A percentile compares a stretch with the other conserved stretches of the same genome.
Evolutionary conservation across 2,329 filamentous ascomycete genomes (phyloP).

Genomic region (Curvularia spicifera): DNA sequence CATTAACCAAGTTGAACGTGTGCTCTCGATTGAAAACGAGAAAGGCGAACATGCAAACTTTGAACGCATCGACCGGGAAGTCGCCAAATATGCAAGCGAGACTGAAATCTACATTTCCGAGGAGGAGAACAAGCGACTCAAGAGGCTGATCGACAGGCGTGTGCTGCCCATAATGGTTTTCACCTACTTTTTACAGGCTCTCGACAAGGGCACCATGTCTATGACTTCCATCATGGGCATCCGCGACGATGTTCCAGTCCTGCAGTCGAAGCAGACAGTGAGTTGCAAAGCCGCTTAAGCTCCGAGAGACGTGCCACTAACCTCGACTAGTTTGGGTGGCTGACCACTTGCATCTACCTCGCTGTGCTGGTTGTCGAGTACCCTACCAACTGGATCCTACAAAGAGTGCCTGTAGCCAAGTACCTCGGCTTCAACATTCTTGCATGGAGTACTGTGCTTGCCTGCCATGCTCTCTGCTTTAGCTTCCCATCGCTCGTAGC

Average conservation of each 20-base stretch:
- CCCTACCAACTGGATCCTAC: conserved; percentile 70
- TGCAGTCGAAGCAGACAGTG: conserved; percentile 38
- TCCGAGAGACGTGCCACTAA: conserved; percentile 7
- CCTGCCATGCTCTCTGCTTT: conserved; percentile 65
- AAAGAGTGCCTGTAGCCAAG: conserved; percentile 70
- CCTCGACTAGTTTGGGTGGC: conserved; percentile 66
- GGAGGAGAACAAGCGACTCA: conserved; percentile 67
- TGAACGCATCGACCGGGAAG: conserved; percentile 69
- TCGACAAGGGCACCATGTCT: conserved; percentile 71
- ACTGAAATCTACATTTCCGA: conserved; percentile 62
- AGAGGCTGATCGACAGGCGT: conserved; percentile 69
- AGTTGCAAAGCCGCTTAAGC: conserved; percentile 12
- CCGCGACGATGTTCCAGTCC: conserved; percentile 47
- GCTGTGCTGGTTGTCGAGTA: conserved; percentile 74
- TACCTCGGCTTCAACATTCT: conserved; percentile 69
- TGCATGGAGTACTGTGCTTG: conserved; percentile 67
- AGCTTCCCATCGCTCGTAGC: conserved; percentile 66
- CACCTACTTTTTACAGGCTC: conserved; percentile 72
- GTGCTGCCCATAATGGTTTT: conserved; percentile 73
- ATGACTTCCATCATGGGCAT: conserved; percentile 70
- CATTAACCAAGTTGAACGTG: conserved; percentile 57
- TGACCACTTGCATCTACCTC: conserved; percentile 77
- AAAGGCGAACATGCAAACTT: conserved; percentile 64
- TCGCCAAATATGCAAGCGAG: conserved; percentile 70
- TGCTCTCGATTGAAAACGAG: conserved; percentile 54